Base-by-base conservation (phyloP, 768 basidiomycete genomes). In the Leccinellum luteum region DNA sequence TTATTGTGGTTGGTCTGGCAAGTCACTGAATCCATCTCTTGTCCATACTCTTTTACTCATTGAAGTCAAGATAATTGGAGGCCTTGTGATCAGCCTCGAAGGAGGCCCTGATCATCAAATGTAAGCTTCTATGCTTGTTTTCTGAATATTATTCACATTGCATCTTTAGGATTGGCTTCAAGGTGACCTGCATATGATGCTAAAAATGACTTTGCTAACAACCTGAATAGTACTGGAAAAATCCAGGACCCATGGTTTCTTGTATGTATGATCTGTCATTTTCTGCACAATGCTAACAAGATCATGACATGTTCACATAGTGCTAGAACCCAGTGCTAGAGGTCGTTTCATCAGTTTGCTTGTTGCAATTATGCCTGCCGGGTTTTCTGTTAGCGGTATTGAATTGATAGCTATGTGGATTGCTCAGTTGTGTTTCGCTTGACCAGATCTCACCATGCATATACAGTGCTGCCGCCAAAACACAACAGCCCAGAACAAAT, bases 351-450 rank as follows among this genome's bases (percentile, higher is more conserved):
- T 68, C 10, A 57, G 64, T n/a, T 27, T 68, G 55, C 66, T 68
- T 30, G 58, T 60, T 28, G 61, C 60, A 9, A 60, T 67, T 3
- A 30, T 58, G 19, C 64, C 66, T 19, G 64, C 61, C 14, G 85
- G 84, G 2, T 94, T 90, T 78, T 89, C 89, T 6, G 87, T 85
- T 76, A 84, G 88, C 64, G 89, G 85, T 38, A 83, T 90, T 77
- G 90, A 92, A 66, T 73, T 89, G 43, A 85, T 91, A 38, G 84
- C 85, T 27, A 81, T 89, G 85, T 85, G 61, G 58, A 79, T 67
- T 30, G 7, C 45, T 52, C 15, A 72, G 21, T 1, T 69, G 32
- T 4, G 15, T 64, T 65, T 49, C 68, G 34, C 27, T 15, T 15
- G 23, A 35, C 48, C 56, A 45, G 31, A 31, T 51, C 48, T 68